Base-by-base conservation (phyloP, 139 green algal genomes). In the Nannochloris sp. region DNA sequence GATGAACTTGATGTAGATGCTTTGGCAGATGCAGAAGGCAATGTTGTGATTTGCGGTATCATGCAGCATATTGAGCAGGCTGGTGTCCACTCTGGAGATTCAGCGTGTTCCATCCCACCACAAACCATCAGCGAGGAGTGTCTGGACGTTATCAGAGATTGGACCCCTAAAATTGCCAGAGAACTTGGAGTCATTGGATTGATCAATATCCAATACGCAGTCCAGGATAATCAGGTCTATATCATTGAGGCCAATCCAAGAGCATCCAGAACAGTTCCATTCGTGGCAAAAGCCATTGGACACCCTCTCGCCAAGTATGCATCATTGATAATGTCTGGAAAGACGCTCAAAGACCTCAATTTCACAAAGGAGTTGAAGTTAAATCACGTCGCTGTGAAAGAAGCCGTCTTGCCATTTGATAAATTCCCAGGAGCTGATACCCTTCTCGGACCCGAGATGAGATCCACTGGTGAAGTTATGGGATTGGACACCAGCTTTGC, bases 41-140 rank as follows among this genome's bases (percentile, higher is more conserved):
- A 95, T 74, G 87, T 96, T 28, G 80, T 88, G n/a, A 97, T 98
- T 66, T 87, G 82, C 23, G 94, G 91, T 65, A 95, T 99, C 84
- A 97, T 99, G 93, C 92, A 99, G 87, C 94, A 99, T 84, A 98
- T 98, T 68, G 94, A 99, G 86, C 85, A 95, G 66, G 91, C 91
- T 30, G 91, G 91, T 43, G 84, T 99, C 62, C 94, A 99, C 82
- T 94, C 82, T 29, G 94, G 91, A 71, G 93, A 99, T 83, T 95
- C 84, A 1, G 93, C 93, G 0, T 99, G 93, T 86, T 84, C 79
- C 75, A 85, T 96, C 56, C 91, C 91, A 33, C 87, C 92, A 1
- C 91, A 97, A 73, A 92, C 87, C 29, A 88, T 99, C 50, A 68
- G 82, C 13, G 61, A 81, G 23, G 81, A 23, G 82, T 95, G 29